These are phyloP conservation scores for Wallacemonas sp. DNA, from an alignment of 208 protist species.

Conservation along the genomic window DNA sequence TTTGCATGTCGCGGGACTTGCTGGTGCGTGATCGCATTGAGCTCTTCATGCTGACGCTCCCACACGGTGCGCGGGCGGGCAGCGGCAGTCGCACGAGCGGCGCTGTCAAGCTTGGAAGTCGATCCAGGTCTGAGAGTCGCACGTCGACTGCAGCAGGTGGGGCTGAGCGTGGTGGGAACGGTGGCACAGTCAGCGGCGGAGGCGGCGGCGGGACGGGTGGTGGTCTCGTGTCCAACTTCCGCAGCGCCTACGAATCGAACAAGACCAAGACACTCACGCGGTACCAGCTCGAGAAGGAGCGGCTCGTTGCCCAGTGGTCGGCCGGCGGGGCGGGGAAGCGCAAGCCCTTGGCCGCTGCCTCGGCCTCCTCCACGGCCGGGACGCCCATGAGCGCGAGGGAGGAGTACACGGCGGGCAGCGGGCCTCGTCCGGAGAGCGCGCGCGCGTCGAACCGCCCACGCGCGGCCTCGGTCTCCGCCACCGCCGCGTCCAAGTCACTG, in stretches of 20 bases:
- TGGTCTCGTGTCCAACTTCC: background rate
- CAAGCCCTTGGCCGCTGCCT: background rate
- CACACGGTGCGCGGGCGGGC: background rate
- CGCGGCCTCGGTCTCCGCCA: background rate
- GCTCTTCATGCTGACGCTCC: constrained; percentile 41
- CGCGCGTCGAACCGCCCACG: background rate
- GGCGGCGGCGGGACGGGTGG: background rate
- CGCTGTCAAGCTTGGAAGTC: constrained; percentile 5
- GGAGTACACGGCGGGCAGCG: background rate
- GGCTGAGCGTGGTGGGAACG: too few relatives aligned
- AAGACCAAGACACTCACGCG: background rate
- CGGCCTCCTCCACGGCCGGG: background rate
- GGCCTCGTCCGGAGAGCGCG: background rate
- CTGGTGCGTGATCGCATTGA: constrained; percentile 66
- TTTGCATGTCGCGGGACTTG: constrained; percentile 72
- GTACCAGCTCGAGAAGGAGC: constrained; percentile 11
- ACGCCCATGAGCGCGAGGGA: background rate
- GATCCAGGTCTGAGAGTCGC: too few relatives aligned
- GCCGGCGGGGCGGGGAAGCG: background rate
- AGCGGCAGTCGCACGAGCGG: constrained; percentile 14
- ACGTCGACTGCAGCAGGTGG: too few relatives aligned
- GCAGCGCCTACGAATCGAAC: background rate
- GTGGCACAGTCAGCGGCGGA: background rate
- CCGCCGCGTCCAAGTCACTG: background rate
- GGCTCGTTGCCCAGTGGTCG: background rate